Evolutionary conservation across 306 rosid genomes (phyloP), one percentile per base, ranked within the genome.

Genomic region (Quercus cerris): DNA sequence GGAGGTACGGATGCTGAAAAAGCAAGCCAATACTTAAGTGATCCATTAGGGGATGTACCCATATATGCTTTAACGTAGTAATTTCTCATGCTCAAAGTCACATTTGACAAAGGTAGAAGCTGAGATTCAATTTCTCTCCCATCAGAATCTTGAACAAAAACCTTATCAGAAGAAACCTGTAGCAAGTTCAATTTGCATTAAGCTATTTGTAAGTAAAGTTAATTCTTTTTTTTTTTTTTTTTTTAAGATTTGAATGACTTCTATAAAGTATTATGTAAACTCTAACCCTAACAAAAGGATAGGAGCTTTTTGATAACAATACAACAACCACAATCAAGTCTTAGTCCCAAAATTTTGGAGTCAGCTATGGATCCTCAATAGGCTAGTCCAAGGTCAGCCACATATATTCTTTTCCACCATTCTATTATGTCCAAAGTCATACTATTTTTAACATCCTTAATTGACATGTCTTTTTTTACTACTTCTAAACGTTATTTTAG

Each of bases 1-100:
- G 98, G 94, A 33, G 98, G 97, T 49, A 89, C 92, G 25, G 81
- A 31, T n/a, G 88, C 97, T 44, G 93, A 86, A 85, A 94, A 94
- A 1, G 87, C 91, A 78, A 94, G 97, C 97, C 91, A 92, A 72
- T 92, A 92, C 23, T 84, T 86, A 3, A 91, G 93, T 3, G 80
- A 82, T 67, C 72, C 89, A 67, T 69, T 85, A 33, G 94, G 82
- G 71, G 87, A 88, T 68, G 59, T 83, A n/a, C 91, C 97, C 70
- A 90, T 74, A 89, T 92, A 89, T 75, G 94, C 96, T 71, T 19
- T 63, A 7, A 80, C 82, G 57, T 84, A 80, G 86, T 74, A 83
- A 59, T 83, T 90, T 88, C 94, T 90, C 59, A 86, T 67, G 79
- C 82, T 83, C 56, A 73, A 71, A 58, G 87, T 79, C 33, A 58